Evolutionary conservation across 208 protist species (phyloP).

Genomic region (Crithidia fasciculata): DNA sequence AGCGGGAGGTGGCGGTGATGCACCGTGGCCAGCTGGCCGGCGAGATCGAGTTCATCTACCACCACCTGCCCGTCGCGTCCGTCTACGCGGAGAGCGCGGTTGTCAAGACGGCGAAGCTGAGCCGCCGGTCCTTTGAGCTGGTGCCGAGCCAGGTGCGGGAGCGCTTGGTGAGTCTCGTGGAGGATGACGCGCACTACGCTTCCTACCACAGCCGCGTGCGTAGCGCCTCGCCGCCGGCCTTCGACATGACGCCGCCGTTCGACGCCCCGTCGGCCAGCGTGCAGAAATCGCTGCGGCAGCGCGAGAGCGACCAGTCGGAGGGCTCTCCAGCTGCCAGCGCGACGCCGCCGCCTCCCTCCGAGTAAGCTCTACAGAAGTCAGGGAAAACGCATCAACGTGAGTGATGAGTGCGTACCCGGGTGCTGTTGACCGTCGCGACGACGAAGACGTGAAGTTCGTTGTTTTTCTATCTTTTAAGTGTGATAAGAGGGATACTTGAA

Average conservation of each 20-base stretch:
- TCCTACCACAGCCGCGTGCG: slow-evolving; percentile 52
- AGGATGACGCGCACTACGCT: slow-evolving; percentile 51
- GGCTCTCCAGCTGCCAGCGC: neutral
- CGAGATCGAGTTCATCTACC: slow-evolving; percentile 79
- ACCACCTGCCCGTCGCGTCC: slow-evolving; percentile 69
- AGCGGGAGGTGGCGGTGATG: slow-evolving; percentile 45
- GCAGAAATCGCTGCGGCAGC: slow-evolving; percentile 23
- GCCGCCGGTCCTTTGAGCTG: slow-evolving; percentile 74
- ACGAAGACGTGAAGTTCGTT: too few species aligned
- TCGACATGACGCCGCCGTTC: slow-evolving; percentile 49
- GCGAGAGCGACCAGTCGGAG: slow-evolving; percentile 24
- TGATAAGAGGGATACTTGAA: too few species aligned
- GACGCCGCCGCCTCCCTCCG: neutral
- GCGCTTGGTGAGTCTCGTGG: slow-evolving; percentile 35
- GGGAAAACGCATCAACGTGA: too few species aligned
- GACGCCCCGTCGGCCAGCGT: slow-evolving; percentile 45
- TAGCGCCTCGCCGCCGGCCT: slow-evolving; percentile 35
- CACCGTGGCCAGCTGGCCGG: slow-evolving; percentile 56
- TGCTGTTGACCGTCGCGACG: too few species aligned
- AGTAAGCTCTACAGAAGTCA: too few species aligned
- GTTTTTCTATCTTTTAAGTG: too few species aligned
- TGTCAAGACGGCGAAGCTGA: slow-evolving; percentile 74
- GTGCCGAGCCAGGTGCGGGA: slow-evolving; percentile 41
- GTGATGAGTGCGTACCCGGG: too few species aligned
- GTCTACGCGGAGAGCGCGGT: slow-evolving; percentile 44